These are phyloP conservation scores for Penicillium thymicola DNA, from an alignment of 2,329 filamentous ascomycete species.

Conservation along the genomic window DNA sequence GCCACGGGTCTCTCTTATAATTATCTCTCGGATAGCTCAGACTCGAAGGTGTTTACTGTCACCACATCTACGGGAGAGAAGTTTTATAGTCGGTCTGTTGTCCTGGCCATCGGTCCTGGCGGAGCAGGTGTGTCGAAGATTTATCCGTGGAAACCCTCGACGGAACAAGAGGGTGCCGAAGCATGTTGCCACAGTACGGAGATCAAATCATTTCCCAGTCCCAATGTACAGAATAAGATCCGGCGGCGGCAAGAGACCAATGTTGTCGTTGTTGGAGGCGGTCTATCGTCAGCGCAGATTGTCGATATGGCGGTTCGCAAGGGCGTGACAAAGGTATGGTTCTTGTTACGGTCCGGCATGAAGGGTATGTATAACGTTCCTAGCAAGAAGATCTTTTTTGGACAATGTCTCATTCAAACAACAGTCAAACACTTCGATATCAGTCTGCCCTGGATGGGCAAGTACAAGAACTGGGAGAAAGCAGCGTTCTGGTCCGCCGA, in stretches of 20 bases:
- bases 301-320: constrained; percentile 62
- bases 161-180: constrained; percentile 47
- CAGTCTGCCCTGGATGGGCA: constrained; percentile 74
- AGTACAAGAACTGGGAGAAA: constrained; percentile 75
- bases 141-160: constrained; percentile 41
- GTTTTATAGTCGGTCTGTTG: constrained; percentile 60
- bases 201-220: constrained; percentile 57
- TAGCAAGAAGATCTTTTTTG: accelerated
- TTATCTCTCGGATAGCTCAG: constrained; percentile 37
- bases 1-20: constrained; percentile 62
- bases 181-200: constrained; percentile 61
- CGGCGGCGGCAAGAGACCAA: constrained; percentile 52
- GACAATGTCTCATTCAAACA: constrained; percentile 3
- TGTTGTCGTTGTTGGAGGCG: constrained; percentile 69
- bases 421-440: constrained; percentile 74
- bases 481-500: constrained; percentile 75
- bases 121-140: constrained; percentile 60
- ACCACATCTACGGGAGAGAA: constrained; percentile 51
- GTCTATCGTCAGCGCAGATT: constrained; percentile 72
- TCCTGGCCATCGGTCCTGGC: constrained; percentile 69
- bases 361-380: constrained; percentile 37
- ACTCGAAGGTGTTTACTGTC: constrained; percentile 63
- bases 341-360: constrained; percentile 60
- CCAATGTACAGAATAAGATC: constrained; percentile 54
- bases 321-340: constrained; percentile 66